A percentile compares a stretch with the other conserved stretches of the same genome.
These are phyloP conservation scores for Bacidia rubella DNA, from an alignment of 495 filamentous ascomycete species.

Conservation along the genomic window DNA sequence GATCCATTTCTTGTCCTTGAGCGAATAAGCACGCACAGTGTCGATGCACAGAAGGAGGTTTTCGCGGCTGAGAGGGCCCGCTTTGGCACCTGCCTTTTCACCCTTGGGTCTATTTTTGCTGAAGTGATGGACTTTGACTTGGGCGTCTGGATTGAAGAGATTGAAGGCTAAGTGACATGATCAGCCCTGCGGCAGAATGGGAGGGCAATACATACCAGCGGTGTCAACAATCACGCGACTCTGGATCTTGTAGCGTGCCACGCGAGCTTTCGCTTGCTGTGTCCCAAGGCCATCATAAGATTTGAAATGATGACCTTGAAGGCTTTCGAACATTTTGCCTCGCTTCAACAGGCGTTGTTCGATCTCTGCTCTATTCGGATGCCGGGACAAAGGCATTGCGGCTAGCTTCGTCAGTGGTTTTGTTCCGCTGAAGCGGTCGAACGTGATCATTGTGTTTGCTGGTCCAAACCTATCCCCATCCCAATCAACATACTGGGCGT, in stretches of 20 bases:
- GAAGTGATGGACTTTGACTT: neutral
- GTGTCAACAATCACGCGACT: constrained; percentile 41
- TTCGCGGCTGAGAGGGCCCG: neutral
- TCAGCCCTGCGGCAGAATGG: neutral
- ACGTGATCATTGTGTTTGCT: constrained; percentile 24
- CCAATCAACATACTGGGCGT: constrained; percentile 38
- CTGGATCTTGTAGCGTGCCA: constrained; percentile 33
- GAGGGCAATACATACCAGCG: constrained; percentile 2
- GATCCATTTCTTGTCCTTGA: constrained; percentile 7
- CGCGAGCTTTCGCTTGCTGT: constrained; percentile 14
- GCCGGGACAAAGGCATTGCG: constrained; percentile 41
- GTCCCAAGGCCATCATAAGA: constrained; percentile 38
- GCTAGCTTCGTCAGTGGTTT: constrained; percentile 37
- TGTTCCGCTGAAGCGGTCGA: constrained; percentile 40
- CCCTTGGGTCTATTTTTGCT: neutral
- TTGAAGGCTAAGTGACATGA: neutral
- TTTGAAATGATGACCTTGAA: constrained; percentile 45
- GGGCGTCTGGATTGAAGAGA: constrained; percentile 2
- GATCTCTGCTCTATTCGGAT: constrained; percentile 30
- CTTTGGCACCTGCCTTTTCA: neutral
- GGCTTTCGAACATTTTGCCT: constrained; percentile 23
- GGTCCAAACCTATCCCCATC: constrained; percentile 45
- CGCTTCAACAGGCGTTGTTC: constrained; percentile 21
- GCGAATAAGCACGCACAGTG: constrained; percentile 2
- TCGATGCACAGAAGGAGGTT: constrained; percentile 1